Evolutionary conservation across 2,329 filamentous ascomycete genomes (phyloP).

Genomic region (Aspergillus sp.): DNA sequence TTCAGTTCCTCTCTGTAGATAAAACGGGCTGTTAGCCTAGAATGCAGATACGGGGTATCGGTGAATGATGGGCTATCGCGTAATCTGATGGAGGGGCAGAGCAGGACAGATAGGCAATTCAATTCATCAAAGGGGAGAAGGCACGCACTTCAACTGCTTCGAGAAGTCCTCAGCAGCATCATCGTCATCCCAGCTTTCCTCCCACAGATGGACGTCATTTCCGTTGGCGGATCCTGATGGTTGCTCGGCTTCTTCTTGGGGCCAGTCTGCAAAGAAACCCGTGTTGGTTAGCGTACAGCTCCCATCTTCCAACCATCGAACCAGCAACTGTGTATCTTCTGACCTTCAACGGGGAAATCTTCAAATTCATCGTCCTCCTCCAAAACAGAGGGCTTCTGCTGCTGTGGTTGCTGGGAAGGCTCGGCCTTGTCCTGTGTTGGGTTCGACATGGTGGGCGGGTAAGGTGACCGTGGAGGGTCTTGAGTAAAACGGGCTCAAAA

Average conservation of each 20-base stretch:
- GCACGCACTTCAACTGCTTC: constrained; percentile 78
- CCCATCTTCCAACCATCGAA: background rate
- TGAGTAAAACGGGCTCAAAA: constrained; percentile 1
- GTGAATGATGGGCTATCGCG: background rate
- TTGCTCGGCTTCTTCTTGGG: constrained; percentile 77
- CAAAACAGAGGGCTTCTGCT: constrained; percentile 65
- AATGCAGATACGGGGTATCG: background rate
- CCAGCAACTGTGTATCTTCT: constrained; percentile 1
- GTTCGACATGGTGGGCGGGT: constrained; percentile 42
- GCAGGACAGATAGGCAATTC: background rate
- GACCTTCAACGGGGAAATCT: constrained; percentile 96
- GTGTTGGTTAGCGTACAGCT: background rate
- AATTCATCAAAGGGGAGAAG: background rate
- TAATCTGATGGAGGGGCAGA: background rate
- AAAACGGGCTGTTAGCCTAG: background rate
- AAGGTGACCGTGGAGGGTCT: constrained; percentile 1
- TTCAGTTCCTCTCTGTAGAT: constrained; percentile 66
- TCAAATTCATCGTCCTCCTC: constrained; percentile 99
- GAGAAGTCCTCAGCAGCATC: constrained; percentile 97
- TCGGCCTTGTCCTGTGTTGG: constrained; percentile 29
- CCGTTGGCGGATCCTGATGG: constrained; percentile 49
- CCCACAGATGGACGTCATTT: constrained; percentile 82
- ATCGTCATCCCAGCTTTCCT: constrained; percentile 99
- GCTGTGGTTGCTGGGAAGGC: constrained; percentile 43
- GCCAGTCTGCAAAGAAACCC: constrained; percentile 65